phyloP scores from a whole-genome alignment of 192 early-diverging fungal species.

The Fimicolochytrium jonesii region DNA sequence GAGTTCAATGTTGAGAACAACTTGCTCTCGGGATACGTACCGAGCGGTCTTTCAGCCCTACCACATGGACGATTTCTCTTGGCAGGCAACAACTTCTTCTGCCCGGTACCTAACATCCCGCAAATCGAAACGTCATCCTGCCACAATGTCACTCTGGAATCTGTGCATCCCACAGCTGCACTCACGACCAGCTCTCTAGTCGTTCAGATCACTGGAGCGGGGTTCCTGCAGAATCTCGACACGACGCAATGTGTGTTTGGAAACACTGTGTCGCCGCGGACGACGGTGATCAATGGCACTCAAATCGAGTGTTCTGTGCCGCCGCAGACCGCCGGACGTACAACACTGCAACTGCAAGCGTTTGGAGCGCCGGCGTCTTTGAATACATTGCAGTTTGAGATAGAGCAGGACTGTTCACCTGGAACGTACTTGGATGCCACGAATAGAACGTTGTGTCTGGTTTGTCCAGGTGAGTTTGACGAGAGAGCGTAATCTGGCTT shows the following conservation, averaged over 20 bases:
- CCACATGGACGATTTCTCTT: neutral
- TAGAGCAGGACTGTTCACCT: slow-evolving; percentile 5
- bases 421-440: slow-evolving; percentile 13
- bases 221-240: neutral
- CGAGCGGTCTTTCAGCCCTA: neutral
- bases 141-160: slow-evolving; percentile 3
- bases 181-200: neutral
- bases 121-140: slow-evolving; percentile 11
- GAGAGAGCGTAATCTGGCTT: neutral
- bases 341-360: neutral
- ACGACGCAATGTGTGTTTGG: slow-evolving; percentile 17
- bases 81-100: slow-evolving; percentile 17
- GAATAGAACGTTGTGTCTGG: neutral
- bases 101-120: slow-evolving; percentile 12
- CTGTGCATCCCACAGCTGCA: slow-evolving; percentile 3
- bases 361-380: slow-evolving; percentile 5
- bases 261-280: neutral
- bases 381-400: slow-evolving; percentile 5
- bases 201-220: slow-evolving; percentile 3
- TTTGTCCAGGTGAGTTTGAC: slow-evolving; percentile 14
- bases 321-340: neutral
- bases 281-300: neutral
- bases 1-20: slow-evolving; percentile 16
- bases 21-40: slow-evolving; percentile 9
- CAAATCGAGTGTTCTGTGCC: slow-evolving; percentile 3